Percentiles rank a stretch among this genome's conserved stretches.
Conservation (phyloP, 1,284 basidiomycete species). For the Ganoderma boninense region DNA sequence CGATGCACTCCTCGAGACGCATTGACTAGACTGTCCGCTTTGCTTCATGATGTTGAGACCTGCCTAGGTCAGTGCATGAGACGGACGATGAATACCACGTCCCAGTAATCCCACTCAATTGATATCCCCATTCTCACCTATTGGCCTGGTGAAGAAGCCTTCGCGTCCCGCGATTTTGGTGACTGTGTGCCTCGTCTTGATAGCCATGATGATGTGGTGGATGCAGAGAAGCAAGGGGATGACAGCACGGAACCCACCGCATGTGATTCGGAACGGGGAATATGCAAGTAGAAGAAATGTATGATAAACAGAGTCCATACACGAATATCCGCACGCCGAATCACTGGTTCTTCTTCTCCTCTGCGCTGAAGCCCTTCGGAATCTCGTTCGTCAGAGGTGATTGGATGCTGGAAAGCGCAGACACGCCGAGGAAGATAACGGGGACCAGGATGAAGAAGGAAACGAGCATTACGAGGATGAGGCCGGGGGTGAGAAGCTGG, state of each 20-base stretch:
- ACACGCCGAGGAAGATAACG: constrained; percentile 70
- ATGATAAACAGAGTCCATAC: constrained; percentile 25
- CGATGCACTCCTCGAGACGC: constrained; percentile 50
- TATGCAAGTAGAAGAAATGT: constrained; percentile 4
- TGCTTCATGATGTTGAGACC: neutral
- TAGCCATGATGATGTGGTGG: neutral
- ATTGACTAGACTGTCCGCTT: neutral
- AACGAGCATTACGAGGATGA: constrained; percentile 77
- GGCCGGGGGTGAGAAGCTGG: constrained; percentile 82
- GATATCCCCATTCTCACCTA: neutral
- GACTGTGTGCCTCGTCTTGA: neutral
- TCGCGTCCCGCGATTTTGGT: neutral
- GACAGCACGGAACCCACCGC: neutral
- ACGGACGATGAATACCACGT: neutral
- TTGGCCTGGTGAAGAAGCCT: neutral
- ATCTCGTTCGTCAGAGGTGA: constrained; percentile 69
- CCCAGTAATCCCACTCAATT: neutral
- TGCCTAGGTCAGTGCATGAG: neutral
- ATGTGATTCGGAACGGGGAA: neutral
- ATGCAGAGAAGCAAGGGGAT: too few species aligned
- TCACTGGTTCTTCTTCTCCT: constrained; percentile 83
- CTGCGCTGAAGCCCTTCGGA: constrained; percentile 72
- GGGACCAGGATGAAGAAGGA: constrained; percentile 79
- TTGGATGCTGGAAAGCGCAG: constrained; percentile 80
- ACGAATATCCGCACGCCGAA: constrained; percentile 10